A percentile compares a stretch with the other conserved stretches of the same genome.
These are phyloP conservation scores for Pachyrhizus erosus DNA, from an alignment of 306 rosid genomes.

Conservation along the genomic window DNA sequence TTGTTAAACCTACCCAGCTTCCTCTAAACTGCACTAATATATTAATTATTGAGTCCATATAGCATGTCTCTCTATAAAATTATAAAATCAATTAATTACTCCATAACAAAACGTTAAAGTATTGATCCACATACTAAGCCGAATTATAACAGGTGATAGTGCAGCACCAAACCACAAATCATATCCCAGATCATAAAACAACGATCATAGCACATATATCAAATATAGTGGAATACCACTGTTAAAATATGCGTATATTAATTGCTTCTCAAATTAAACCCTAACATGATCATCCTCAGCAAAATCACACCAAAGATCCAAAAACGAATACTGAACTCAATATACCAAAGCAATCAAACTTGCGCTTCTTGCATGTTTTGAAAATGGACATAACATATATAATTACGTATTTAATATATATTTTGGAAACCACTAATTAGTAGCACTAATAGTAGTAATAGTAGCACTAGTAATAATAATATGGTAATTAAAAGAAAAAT, in stretches of 20 bases:
- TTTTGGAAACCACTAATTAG: conserved; percentile 29
- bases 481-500: conserved; percentile 40
- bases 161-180: conserved; percentile 16
- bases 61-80: neutral
- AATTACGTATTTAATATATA: conserved; percentile 42
- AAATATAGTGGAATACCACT: conserved; percentile 8
- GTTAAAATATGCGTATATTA: conserved; percentile 10
- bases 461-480: conserved; percentile 1
- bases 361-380: conserved; percentile 44
- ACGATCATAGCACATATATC: neutral
- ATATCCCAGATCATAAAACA: conserved; percentile 13
- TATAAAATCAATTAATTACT: neutral
- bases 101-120: neutral
- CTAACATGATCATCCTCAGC: conserved; percentile 45
- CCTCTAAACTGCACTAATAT: conserved; percentile 18
- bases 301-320: conserved; percentile 40
- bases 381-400: conserved; percentile 50
- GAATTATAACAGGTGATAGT: conserved; percentile 21
- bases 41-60: neutral
- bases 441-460: neutral
- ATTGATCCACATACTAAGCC: neutral
- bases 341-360: conserved; percentile 57
- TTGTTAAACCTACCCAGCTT: conserved; percentile 47
- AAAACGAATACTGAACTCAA: conserved; percentile 51
- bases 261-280: conserved; percentile 47